Evolutionary conservation across 306 rosid species (phyloP).

Genomic region (Carpinus viminea): DNA sequence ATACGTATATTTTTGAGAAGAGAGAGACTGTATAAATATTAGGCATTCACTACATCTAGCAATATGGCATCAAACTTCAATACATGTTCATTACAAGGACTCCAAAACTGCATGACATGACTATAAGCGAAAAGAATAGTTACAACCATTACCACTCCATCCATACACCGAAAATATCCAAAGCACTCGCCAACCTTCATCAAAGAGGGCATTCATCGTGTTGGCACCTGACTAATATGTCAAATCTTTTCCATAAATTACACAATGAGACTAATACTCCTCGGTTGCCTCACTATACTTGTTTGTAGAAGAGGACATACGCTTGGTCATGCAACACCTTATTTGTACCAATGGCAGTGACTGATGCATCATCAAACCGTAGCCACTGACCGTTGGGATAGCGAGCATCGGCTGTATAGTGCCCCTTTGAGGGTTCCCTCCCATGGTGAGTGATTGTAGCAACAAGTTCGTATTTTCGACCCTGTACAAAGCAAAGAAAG

Average conservation of each 20-base stretch:
- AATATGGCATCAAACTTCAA: neutral
- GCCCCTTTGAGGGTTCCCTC: conserved; percentile 90
- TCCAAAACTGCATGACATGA: conserved; percentile 2
- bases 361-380: conserved; percentile 82
- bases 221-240: conserved; percentile 12
- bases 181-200: neutral
- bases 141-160: neutral
- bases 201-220: conserved; percentile 13
- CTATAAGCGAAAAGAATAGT: neutral
- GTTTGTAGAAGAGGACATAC: conserved; percentile 85
- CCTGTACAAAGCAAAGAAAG: conserved; percentile 41
- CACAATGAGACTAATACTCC: conserved; percentile 10
- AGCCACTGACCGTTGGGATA: conserved; percentile 70
- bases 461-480: conserved; percentile 86
- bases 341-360: conserved; percentile 55
- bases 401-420: conserved; percentile 89
- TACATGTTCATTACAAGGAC: neutral
- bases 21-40: neutral
- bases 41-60: neutral
- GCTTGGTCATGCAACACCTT: conserved; percentile 89
- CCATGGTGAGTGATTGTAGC: conserved; percentile 97
- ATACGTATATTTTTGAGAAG: neutral
- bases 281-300: conserved; percentile 14
- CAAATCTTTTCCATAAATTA: conserved; percentile 16
- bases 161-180: neutral